Base-by-base conservation (phyloP, 2,329 filamentous ascomycete species). In the Exophiala bonariae region DNA sequence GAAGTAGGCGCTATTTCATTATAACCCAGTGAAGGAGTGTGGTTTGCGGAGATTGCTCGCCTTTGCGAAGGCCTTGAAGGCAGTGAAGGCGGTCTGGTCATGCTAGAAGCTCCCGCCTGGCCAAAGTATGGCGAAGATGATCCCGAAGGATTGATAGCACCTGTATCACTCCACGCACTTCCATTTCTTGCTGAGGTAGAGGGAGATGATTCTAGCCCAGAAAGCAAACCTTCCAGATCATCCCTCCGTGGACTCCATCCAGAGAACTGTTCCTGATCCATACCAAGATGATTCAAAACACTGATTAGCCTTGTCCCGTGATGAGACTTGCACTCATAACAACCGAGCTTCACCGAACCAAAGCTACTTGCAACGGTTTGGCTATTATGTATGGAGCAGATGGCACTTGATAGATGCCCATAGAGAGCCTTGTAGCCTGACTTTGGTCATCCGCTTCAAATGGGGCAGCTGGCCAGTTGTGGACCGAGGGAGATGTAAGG, bases 41-140 rank as follows among this genome's bases (percentile, higher is more conserved):
- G 52, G 33, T 38, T 52, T 6, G 54, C 45, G 33, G 56, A 59
- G 11, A 44, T 44, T 11, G 44, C 37, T 41, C 54, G 49, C 28
- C 50, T 52, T 30, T 57, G 55, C 16, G 56, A 38, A 8, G 55
- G 53, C 30, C 55, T 44, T 9, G 44, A 48, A 26, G 34, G 37
- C 14, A 41, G 32, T n/a, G 41, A 11, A 16, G 52, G 49, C 14
- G 52, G 47, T 31, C 52, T 52, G 46, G 45, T 31, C 19, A 49
- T 42, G 10, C 48, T 40, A 11, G 52, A 42, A 13, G 19, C 28
- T 4, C 45, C 46, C 13, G 52, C 14, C n/a, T 52, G 48, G 30
- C 37, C 39, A 30, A 44, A 10, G 39, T 51, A 52, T 23, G 44
- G 49, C 9, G 52, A 30, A 8, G 42, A 42, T 4, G 40, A 45